Percentiles rank a stretch among this genome's conserved stretches.
These are phyloP conservation scores for Singerocomus inundabilis DNA, from an alignment of 1,284 basidiomycete species.

Conservation along the genomic window DNA sequence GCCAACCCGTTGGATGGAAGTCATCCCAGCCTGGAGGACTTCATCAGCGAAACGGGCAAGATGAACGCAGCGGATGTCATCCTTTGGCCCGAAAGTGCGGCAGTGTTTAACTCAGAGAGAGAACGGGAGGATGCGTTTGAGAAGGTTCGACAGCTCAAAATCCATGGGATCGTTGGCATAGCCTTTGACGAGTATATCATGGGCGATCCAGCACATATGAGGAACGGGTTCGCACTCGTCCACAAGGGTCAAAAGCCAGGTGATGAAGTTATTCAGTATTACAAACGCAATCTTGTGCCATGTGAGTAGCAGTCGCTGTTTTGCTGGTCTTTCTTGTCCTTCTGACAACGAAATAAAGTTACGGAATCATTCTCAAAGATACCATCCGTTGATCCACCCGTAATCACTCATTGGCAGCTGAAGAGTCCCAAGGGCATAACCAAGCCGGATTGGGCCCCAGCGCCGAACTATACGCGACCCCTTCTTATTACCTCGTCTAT, in stretches of 20 bases:
- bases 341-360: constrained; percentile 41
- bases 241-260: constrained; percentile 36
- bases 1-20: constrained; percentile 44
- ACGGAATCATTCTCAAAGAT: constrained; percentile 68
- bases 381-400: constrained; percentile 49
- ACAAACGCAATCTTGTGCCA: constrained; percentile 74
- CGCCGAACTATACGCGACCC: constrained; percentile 44
- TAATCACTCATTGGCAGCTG: constrained; percentile 45
- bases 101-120: constrained; percentile 51
- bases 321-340: background rate
- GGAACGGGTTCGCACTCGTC: constrained; percentile 65
- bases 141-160: constrained; percentile 34
- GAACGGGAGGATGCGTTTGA: constrained; percentile 53
- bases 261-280: constrained; percentile 53
- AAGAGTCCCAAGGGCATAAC: constrained; percentile 39
- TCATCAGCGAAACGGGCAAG: constrained; percentile 51
- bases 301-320: constrained; percentile 43
- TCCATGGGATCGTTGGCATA: constrained; percentile 52
- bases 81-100: constrained; percentile 78
- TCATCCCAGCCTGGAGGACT: constrained; percentile 55
- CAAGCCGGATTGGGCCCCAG: constrained; percentile 47
- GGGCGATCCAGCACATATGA: constrained; percentile 42
- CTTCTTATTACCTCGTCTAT: constrained; percentile 67
- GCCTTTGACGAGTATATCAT: constrained; percentile 60
- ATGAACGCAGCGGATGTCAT: constrained; percentile 55